Evolutionary conservation across 225 moss, liverwort and hornwort genomes (phyloP), one percentile per base, ranked within the genome.

Genomic region (Anthoceros angustus): DNA sequence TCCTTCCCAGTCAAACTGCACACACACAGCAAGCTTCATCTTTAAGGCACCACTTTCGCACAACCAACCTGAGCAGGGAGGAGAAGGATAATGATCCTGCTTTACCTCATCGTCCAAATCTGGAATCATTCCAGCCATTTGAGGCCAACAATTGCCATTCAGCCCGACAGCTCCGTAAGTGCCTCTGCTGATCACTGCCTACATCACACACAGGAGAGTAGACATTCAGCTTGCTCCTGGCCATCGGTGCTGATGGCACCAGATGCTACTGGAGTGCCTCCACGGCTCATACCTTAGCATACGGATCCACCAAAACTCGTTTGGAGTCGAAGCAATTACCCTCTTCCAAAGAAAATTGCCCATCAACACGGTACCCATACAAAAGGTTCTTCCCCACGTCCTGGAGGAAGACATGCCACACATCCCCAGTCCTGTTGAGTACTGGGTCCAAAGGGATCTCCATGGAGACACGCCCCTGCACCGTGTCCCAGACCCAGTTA

Each of bases 41-140:
- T 61, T 42, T 69, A 41, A 15, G 24, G 21, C 40, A 9, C 9
- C 39, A 60, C 8, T 42, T 15, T 20, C 32, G 24, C 25, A 42
- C 0, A 46, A 50, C n/a, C 21, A 43, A 67, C 24, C 6, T 64
- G 23, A 23, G 64, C 32, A 8, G 11, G 5, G 25, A 42, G 67
- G 20, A 42, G 39, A 66, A 10, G 42, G 20, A 16, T 41, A 25
- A 16, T 20, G 7, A 5, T 71, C 48, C 72, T 72, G 45, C 21
- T 71, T 71, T 84, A 91, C 91, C 91, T 91, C 87, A 63, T 87
- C 87, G 62, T 87, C 79, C 42, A 82, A 70, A 75, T 74, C 80
- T 61, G 91, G 91, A 55, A 91, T 84, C 91, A 87, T 91, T 76
- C 91, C 91, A 77, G 91, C 91, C 91, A 91, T 91, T 79, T 91